Percentiles rank a stretch among this genome's conserved stretches.
phyloP scores from a whole-genome alignment of 208 protist species.

The Leishmania major region DNA sequence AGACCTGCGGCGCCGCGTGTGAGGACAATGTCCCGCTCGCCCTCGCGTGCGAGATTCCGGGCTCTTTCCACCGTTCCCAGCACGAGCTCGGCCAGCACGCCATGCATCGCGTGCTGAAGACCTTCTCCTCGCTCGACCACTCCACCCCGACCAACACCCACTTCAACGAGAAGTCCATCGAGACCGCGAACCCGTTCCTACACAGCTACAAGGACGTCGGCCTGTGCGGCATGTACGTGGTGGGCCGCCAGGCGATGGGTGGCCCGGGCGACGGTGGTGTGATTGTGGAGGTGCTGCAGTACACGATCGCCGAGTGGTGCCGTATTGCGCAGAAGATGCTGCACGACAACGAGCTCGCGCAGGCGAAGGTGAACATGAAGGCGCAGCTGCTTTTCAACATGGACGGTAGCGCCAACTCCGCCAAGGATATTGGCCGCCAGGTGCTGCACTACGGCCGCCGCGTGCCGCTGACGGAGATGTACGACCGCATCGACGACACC shows the following conservation, averaged over 20 bases:
- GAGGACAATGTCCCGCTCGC: constrained; percentile 85
- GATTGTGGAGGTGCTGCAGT: constrained; percentile 88
- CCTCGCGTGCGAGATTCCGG: constrained; percentile 88
- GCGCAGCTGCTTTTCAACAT: constrained; percentile 89
- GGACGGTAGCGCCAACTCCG: constrained; percentile 87
- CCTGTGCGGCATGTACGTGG: constrained; percentile 89
- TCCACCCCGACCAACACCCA: constrained; percentile 88
- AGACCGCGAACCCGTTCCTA: constrained; percentile 88
- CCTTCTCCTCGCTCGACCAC: constrained; percentile 89
- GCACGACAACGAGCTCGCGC: constrained; percentile 80
- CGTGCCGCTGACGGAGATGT: constrained; percentile 90
- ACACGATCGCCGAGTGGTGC: constrained; percentile 90
- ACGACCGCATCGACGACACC: constrained; percentile 91
- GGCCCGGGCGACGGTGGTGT: constrained; percentile 67
- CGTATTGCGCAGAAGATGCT: constrained; percentile 86
- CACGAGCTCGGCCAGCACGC: constrained; percentile 88
- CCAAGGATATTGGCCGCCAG: constrained; percentile 87
- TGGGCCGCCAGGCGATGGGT: constrained; percentile 59
- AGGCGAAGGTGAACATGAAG: constrained; percentile 92
- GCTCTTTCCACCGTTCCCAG: constrained; percentile 87
- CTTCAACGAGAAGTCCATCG: constrained; percentile 89
- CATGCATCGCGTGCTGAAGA: constrained; percentile 89
- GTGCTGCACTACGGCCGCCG: constrained; percentile 85
- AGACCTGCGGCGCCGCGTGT: constrained; percentile 86
- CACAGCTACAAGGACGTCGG: constrained; percentile 89